A percentile compares a stretch with the other conserved stretches of the same genome.
phyloP scores from a whole-genome alignment of 2,329 filamentous ascomycete genomes.

The Fusarium anthophilum region DNA sequence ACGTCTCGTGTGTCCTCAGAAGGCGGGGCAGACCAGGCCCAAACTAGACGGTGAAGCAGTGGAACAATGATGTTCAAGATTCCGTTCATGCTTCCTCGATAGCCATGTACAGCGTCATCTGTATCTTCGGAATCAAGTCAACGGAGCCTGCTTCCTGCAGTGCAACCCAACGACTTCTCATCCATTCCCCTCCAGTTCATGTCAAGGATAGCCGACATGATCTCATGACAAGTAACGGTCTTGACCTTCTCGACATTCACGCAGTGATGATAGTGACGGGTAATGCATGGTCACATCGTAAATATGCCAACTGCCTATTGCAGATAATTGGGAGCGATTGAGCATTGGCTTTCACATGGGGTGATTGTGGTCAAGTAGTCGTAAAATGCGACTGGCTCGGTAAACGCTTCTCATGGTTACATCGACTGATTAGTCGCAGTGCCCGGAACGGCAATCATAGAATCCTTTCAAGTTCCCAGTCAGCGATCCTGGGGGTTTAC shows the following conservation, averaged over 20 bases:
- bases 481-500: conserved; percentile 9
- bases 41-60: conserved; percentile 5
- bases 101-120: background rate
- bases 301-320: background rate
- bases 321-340: background rate
- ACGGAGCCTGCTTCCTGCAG: background rate
- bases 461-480: background rate
- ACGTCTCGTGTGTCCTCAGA: conserved; percentile 12
- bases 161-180: background rate
- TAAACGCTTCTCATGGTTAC: conserved; percentile 31
- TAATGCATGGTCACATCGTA: background rate
- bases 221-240: background rate
- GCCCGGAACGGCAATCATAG: conserved; percentile 6
- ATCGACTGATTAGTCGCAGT: conserved; percentile 11
- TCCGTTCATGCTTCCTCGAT: background rate
- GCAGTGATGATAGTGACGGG: background rate
- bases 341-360: background rate
- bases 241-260: background rate
- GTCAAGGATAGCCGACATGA: background rate
- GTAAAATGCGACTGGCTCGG: conserved; percentile 31
- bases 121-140: background rate
- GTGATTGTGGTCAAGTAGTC: background rate
- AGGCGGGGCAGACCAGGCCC: conserved; percentile 5
- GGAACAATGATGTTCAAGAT: background rate
- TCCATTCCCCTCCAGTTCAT: background rate